Conservation (phyloP, 1,284 basidiomycete genomes). For the Entoloma clypeatum region DNA sequence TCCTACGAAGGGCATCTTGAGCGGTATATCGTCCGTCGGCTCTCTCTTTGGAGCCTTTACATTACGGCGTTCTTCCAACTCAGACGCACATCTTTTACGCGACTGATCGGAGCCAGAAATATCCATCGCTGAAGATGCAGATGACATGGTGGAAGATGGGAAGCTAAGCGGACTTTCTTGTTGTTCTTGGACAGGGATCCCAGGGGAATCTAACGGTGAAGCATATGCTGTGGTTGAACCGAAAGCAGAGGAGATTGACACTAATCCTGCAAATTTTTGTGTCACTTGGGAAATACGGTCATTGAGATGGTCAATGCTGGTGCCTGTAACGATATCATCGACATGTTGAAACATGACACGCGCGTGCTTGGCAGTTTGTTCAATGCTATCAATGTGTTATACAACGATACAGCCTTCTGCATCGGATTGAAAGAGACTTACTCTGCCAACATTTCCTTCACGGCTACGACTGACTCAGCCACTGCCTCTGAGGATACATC, state of each 20-base stretch:
- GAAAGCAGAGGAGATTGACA: conserved; percentile 25
- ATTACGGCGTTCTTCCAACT: conserved; percentile 53
- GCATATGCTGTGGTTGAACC: conserved; percentile 13
- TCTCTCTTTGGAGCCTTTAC: conserved; percentile 67
- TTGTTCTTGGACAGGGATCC: conserved; percentile 13
- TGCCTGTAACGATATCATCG: conserved; percentile 30
- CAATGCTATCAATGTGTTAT: conserved; percentile 31
- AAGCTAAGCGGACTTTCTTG: conserved; percentile 17
- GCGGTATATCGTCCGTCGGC: conserved; percentile 51
- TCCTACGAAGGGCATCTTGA: conserved; percentile 27
- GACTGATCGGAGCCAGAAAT: conserved; percentile 33
- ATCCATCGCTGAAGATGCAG: conserved; percentile 23
- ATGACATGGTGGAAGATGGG: conserved; percentile 13
- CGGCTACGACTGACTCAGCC: conserved; percentile 27
- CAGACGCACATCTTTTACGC: conserved; percentile 69
- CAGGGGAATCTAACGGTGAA: conserved; percentile 17
- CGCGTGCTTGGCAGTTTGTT: conserved; percentile 38
- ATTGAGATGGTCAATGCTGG: conserved; percentile 38
- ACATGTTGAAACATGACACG: conserved; percentile 34
- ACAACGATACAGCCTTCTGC: conserved; percentile 8
- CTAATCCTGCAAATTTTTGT: conserved; percentile 32
- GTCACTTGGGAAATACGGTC: conserved; percentile 37
- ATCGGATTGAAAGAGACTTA: conserved; percentile 18
- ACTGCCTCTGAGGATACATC: conserved; percentile 20
- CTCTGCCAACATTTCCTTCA: conserved; percentile 31